Conservation (phyloP, 2,329 filamentous ascomycete genomes). For the Zarea fungicola region DNA sequence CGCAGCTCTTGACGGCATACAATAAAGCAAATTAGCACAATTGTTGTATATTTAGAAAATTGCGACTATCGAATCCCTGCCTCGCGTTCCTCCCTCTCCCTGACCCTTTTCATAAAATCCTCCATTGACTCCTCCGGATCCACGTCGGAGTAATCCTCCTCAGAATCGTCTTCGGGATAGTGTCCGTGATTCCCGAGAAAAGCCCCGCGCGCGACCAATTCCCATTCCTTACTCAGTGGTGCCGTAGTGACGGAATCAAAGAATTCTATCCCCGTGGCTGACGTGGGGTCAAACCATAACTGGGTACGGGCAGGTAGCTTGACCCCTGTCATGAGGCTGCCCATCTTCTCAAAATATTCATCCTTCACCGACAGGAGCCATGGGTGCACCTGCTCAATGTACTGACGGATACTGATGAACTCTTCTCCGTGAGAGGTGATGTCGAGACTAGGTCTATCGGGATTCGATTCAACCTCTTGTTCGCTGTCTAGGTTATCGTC, state of each 20-base stretch:
- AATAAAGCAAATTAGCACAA: neutral
- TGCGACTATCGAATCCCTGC: too few relatives aligned
- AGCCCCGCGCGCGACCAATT: slow-evolving; percentile 1
- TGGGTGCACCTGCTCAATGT: slow-evolving; percentile 2
- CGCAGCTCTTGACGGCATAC: neutral
- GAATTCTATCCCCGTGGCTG: slow-evolving; percentile 1
- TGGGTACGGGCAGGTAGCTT: slow-evolving; percentile 2
- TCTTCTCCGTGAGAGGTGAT: neutral
- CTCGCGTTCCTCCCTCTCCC: too few relatives aligned
- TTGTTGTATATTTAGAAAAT: too few relatives aligned
- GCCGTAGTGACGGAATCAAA: slow-evolving; percentile 8
- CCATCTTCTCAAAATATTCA: slow-evolving; percentile 3
- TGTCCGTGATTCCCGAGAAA: neutral
- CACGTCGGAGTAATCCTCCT: slow-evolving; percentile 1
- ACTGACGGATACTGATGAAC: neutral
- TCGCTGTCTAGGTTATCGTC: slow-evolving; percentile 4
- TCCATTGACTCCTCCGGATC: too few relatives aligned
- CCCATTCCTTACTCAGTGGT: slow-evolving; percentile 4
- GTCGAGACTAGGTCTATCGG: neutral
- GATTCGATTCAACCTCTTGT: neutral
- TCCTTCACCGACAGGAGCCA: slow-evolving; percentile 3
- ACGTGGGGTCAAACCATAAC: slow-evolving; percentile 10
- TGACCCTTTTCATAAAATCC: too few relatives aligned
- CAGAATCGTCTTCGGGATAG: neutral
- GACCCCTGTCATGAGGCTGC: neutral